phyloP scores from a whole-genome alignment of 441 rosid genomes.

The Populus hybrid region DNA sequence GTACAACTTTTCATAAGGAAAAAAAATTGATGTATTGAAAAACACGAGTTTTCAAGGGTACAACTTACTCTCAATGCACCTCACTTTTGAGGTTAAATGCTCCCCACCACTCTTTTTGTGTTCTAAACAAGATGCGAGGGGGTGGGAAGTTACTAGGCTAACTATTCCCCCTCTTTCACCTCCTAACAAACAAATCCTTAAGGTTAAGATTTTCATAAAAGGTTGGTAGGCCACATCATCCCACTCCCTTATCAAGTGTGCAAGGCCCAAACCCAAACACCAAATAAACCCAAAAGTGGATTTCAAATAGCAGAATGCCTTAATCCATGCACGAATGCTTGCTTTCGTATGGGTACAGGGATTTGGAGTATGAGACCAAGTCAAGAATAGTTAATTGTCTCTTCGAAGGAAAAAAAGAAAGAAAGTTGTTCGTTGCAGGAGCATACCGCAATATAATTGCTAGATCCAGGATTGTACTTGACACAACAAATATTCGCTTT shows the following conservation, averaged over 20 bases:
- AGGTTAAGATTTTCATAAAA: no score
- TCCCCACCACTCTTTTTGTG: background rate
- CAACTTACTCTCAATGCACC: background rate
- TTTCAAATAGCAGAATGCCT: background rate
- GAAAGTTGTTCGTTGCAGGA: background rate
- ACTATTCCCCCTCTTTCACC: background rate
- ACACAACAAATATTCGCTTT: slow-evolving; percentile 98
- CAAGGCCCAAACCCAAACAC: background rate
- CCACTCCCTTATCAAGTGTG: background rate
- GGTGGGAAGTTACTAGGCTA: background rate
- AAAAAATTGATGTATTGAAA: background rate
- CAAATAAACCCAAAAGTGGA: slow-evolving; percentile 1
- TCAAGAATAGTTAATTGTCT: background rate
- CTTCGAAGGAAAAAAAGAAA: no score
- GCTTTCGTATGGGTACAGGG: background rate
- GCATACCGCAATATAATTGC: slow-evolving; percentile 91
- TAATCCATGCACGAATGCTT: background rate
- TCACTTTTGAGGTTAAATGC: background rate
- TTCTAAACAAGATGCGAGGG: background rate
- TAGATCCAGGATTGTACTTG: slow-evolving; percentile 97
- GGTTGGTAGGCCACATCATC: background rate
- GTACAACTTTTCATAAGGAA: background rate
- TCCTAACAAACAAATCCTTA: background rate
- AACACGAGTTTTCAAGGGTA: background rate
- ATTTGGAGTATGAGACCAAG: background rate